Conservation (phyloP, 2,329 filamentous ascomycete genomes). For the Phymatotrichopsis omnivora region DNA sequence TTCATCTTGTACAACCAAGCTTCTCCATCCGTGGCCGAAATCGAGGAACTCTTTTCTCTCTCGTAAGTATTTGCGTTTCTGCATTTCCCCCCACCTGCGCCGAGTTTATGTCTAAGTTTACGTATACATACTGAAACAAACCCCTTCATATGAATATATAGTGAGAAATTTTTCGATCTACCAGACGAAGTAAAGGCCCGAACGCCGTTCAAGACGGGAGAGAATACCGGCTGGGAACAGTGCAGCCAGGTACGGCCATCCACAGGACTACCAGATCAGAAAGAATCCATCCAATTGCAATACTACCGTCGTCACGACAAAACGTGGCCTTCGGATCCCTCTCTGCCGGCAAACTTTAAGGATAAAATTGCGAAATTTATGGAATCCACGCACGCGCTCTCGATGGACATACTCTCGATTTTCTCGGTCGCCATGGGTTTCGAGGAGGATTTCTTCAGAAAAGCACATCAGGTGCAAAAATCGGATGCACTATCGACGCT, state of each 20-base stretch:
- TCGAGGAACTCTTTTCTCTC: conserved; percentile 36
- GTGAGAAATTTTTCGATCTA: conserved; percentile 46
- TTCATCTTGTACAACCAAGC: conserved; percentile 49
- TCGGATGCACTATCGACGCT: conserved; percentile 47
- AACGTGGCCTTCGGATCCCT: conserved; percentile 43
- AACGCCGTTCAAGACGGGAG: conserved; percentile 44
- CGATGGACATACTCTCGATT: conserved; percentile 48
- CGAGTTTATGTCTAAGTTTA: too few species aligned
- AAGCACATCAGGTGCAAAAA: conserved; percentile 43
- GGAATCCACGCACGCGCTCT: conserved; percentile 44
- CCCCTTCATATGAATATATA: conserved; percentile 30
- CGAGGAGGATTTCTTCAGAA: conserved; percentile 46
- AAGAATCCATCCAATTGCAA: conserved; percentile 54
- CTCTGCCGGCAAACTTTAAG: conserved; percentile 43
- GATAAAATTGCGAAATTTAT: conserved; percentile 43
- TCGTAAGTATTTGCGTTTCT: conserved; percentile 21
- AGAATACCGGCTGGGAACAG: conserved; percentile 54
- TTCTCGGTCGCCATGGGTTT: conserved; percentile 50
- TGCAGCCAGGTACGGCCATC: conserved; percentile 49
- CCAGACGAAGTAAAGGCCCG: conserved; percentile 44
- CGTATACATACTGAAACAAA: conserved; percentile 6
- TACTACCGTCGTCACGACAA: conserved; percentile 47
- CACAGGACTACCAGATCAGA: conserved; percentile 49
- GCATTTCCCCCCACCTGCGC: background rate
- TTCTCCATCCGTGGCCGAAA: conserved; percentile 39